Base-by-base conservation (phyloP, 495 filamentous ascomycete genomes). In the Pseudoneurospora amorphoporcata region DNA sequence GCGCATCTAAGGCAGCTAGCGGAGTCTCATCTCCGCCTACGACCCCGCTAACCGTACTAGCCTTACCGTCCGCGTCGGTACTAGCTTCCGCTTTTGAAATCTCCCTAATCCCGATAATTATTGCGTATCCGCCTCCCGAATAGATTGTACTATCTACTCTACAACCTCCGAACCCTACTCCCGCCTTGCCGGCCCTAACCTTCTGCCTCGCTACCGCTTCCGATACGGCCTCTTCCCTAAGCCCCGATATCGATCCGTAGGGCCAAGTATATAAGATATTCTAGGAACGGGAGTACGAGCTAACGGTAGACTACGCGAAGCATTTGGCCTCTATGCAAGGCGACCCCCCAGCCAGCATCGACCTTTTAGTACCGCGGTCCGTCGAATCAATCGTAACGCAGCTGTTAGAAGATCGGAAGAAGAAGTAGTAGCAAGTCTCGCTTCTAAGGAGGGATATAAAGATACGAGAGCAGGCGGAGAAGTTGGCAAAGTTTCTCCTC, bases 401-500 rank as follows among this genome's bases (percentile, higher is more conserved):
- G 40, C 73, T 79, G 39, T 45, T 73, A 8, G 58, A 77, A 19
- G 45, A 79, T 68, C 70, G 76, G 53, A 73, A 81, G 53, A 72
- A 77, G 69, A 75, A 73, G 71, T 75, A 79, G 70, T 79, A 73
- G 78, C 41, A 65, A 12, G 14, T 79, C 72, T 45, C 71, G 39
- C 71, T 80, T 45, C 45, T 39, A 8, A 70, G 74, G 14, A 74
- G 73, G 61, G 68, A 76, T 68, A 74, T 79, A 29, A 76, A 76
- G 42, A 72, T 79, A 37, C 71, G 76, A 32, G 53, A 75, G 70
- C 77, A 80, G 72, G 75, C 76, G 32, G 78, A 80, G 71, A 79
- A 72, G 61, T 65, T 82, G 35, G 73, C 73, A 12, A 81, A 77
- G 70, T 76, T 81, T 61, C 74, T 82, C 71, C 45, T 79, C 32